Evolutionary conservation across 805 yeast species (phyloP), one percentile per base, ranked within the genome.

Genomic region (Yamadazyma phyllophila): DNA sequence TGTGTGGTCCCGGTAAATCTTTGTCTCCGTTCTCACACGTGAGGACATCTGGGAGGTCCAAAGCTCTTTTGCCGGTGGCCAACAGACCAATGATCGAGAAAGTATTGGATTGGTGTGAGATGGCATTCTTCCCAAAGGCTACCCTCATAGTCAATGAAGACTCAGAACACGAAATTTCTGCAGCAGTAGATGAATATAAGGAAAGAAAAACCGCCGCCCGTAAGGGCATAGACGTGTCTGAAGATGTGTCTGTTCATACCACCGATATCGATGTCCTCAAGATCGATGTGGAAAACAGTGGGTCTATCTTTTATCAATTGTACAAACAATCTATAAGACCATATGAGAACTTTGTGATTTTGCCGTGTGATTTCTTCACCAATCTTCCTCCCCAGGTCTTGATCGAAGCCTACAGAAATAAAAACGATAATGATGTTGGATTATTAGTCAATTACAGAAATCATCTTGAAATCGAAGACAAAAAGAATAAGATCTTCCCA

Each of bases 291-390:
- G 76, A 74, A 12, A 62, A 77, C 11, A 82, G 88, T 12, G 95
- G 94, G n/a, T 81, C 74, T 44, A 69, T 82, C 39, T 59, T 88
- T 33, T 71, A 74, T 37, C 76, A 63, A 13, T 53, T 79, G 45
- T 65, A 77, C 50, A 69, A 77, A 70, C 49, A 55, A 10, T 41
- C 47, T 17, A 41, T 43, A 6, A 34, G 34, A 26, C 38, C 36
- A 1, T 48, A 39, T 26, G 55, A 58, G 35, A 56, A 64, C 59
- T 83, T 89, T 58, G 88, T 90, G n/a, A 65, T 94, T 27, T 67
- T 94, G 45, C 97, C 98, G 7, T 92, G 97, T 68, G 99, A 95
- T 63, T 88, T 94, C 61, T 74, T 95, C 44, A 90, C 98, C 2
- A 92, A 91, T 60, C 71, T 92, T 32, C 96, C 96, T 3, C 96